Evolutionary conservation across 2,329 filamentous ascomycete genomes (phyloP).

Genomic region (Ophiosphaerella korrae): DNA sequence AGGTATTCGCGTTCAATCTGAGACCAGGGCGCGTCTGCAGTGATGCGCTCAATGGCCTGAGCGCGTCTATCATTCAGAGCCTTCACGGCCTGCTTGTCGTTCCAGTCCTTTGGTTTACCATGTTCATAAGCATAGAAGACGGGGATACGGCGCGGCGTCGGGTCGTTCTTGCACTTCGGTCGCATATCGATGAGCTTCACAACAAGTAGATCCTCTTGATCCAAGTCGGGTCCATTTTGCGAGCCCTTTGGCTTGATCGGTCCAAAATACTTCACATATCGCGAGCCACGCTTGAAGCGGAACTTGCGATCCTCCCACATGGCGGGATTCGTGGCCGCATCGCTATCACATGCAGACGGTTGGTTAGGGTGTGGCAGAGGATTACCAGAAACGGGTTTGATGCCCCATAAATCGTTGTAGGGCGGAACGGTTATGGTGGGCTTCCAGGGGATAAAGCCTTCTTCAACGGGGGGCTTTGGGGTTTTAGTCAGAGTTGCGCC

Average conservation of each 20-base stretch:
- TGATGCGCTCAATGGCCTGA: conserved; percentile 28
- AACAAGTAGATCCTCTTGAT: conserved; percentile 27
- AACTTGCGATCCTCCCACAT: conserved; percentile 37
- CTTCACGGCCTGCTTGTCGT: conserved; percentile 25
- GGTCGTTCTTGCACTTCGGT: conserved; percentile 12
- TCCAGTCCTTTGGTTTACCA: conserved; percentile 33
- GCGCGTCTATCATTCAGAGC: conserved; percentile 33
- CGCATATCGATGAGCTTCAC: conserved; percentile 39
- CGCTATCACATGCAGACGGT: conserved; percentile 24
- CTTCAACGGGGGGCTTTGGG: conserved; percentile 13
- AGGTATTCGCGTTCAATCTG: conserved; percentile 26
- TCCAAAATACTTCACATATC: conserved; percentile 15
- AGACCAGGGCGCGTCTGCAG: conserved; percentile 21
- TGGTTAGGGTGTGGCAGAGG: conserved; percentile 17
- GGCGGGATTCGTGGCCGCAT: conserved; percentile 22
- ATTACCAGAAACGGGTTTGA: conserved; percentile 20
- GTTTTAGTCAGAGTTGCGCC: not conserved
- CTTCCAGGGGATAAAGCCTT: conserved; percentile 8
- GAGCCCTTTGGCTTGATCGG: conserved; percentile 6
- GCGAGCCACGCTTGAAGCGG: conserved; percentile 23
- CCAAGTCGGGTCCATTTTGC: conserved; percentile 7
- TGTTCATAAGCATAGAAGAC: conserved; percentile 17
- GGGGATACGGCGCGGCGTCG: conserved; percentile 20
- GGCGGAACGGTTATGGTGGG: not conserved
- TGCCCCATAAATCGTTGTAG: conserved; percentile 22